Conservation (phyloP, 371 early-diverging fungal species). For the Phascolomyces articulosus region DNA sequence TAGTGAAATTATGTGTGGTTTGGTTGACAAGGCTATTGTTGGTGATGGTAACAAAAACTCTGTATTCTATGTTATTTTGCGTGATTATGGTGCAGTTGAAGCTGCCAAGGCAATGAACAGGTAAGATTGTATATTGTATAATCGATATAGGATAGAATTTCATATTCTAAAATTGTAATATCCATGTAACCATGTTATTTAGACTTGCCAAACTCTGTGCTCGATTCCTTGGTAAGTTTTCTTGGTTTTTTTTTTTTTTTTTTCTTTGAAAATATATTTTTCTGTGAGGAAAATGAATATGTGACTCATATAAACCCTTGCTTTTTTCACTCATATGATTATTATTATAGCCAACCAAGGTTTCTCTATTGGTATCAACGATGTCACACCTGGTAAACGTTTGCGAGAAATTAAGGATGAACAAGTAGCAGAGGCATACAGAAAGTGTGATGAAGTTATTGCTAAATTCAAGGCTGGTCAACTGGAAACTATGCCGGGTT, state of each 20-base stretch:
- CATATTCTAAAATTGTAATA: not conserved
- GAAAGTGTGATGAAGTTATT: slow-evolving; percentile 86
- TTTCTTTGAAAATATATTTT: no score
- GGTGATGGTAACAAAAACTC: slow-evolving; percentile 97
- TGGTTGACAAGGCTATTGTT: slow-evolving; percentile 94
- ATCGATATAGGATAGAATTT: not conserved
- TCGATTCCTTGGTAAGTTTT: slow-evolving; percentile 78
- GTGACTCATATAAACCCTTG: not conserved
- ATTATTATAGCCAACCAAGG: slow-evolving; percentile 77
- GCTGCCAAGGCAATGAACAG: slow-evolving; percentile 95
- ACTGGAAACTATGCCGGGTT: slow-evolving; percentile 88
- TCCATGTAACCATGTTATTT: not conserved
- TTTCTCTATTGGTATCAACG: slow-evolving; percentile 98
- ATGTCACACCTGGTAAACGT: slow-evolving; percentile 91
- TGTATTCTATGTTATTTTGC: slow-evolving; percentile 91
- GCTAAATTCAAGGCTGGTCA: slow-evolving; percentile 68
- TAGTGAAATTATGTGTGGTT: slow-evolving; percentile 95
- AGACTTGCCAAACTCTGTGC: slow-evolving; percentile 91
- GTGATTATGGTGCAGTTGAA: slow-evolving; percentile 88
- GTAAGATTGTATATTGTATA: slow-evolving; percentile 8
- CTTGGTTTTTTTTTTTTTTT: no score
- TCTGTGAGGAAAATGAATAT: no score
- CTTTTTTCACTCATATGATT: no score
- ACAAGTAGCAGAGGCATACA: slow-evolving; percentile 82
- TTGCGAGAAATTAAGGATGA: slow-evolving; percentile 81